A percentile compares a stretch with the other conserved stretches of the same genome.
These are phyloP conservation scores for Nigrospora oryzae DNA, from an alignment of 2,329 filamentous ascomycete genomes.

Conservation along the genomic window DNA sequence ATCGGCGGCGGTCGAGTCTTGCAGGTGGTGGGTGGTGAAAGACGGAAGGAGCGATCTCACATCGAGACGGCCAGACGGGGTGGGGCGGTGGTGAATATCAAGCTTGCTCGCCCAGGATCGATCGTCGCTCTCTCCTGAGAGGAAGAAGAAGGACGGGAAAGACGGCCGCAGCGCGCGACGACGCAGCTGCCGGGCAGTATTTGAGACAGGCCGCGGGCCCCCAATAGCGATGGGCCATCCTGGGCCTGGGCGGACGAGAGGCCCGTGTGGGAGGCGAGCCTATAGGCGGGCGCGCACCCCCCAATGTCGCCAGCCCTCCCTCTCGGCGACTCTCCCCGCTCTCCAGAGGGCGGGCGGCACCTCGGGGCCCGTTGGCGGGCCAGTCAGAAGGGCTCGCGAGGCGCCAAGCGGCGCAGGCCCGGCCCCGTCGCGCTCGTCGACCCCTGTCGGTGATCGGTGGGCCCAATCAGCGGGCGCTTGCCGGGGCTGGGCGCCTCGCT, in stretches of 20 bases:
- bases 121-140: not conserved
- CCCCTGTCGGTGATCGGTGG: slow-evolving; percentile 7
- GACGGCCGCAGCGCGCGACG: slow-evolving; percentile 1
- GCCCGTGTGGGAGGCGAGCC: too few relatives aligned
- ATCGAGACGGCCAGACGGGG: too few relatives aligned
- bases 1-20: too few relatives aligned
- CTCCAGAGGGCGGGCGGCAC: slow-evolving; percentile 13
- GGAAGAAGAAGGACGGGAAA: slow-evolving; percentile 1
- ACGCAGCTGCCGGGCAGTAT: slow-evolving; percentile 3
- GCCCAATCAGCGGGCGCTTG: slow-evolving; percentile 16
- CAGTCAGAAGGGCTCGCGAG: slow-evolving; percentile 18
- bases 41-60: too few relatives aligned
- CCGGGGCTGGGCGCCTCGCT: slow-evolving; percentile 19
- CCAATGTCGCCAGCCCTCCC: too few relatives aligned
- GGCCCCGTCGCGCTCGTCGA: not conserved
- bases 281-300: too few relatives aligned
- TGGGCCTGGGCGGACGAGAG: too few relatives aligned
- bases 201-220: not conserved
- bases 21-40: too few relatives aligned
- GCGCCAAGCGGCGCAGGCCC: slow-evolving; percentile 19
- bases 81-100: not conserved
- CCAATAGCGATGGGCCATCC: too few relatives aligned
- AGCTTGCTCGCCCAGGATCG: not conserved
- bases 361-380: slow-evolving; percentile 11
- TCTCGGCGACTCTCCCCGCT: too few relatives aligned